Conservation (phyloP, 768 basidiomycete species). For the Pluteus cervinus region DNA sequence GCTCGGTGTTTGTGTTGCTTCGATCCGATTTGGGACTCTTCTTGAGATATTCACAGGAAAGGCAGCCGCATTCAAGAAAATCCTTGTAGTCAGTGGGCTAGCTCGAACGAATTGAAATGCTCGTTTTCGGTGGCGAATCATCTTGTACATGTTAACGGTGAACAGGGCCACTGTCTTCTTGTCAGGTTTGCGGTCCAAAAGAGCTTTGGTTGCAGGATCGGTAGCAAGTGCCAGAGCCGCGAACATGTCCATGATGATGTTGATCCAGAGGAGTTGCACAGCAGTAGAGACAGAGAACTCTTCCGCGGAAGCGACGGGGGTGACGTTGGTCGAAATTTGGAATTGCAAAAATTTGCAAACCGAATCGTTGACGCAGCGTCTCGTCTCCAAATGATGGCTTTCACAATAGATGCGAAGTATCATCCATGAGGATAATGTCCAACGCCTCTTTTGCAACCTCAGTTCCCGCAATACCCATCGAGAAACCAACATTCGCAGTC, state of each 20-base stretch:
- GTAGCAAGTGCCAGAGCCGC: constrained; percentile 97
- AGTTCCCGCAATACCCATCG: constrained; percentile 94
- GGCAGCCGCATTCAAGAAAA: constrained; percentile 90
- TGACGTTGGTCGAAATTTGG: constrained; percentile 88
- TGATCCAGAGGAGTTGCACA: constrained; percentile 97
- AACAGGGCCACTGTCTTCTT: constrained; percentile 85
- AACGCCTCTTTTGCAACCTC: constrained; percentile 99
- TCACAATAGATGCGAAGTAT: constrained; percentile 95
- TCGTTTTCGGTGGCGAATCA: too few species aligned
- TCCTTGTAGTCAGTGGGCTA: constrained; percentile 72
- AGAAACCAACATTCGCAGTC: constrained; percentile 94
- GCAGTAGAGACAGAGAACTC: constrained; percentile 89
- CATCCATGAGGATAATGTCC: constrained; percentile 97
- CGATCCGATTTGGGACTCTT: constrained; percentile 37
- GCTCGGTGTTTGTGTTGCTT: constrained; percentile 61
- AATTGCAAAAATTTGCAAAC: constrained; percentile 98
- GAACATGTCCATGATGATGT: constrained; percentile 98
- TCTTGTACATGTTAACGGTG: constrained; percentile 93
- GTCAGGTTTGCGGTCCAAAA: constrained; percentile 89
- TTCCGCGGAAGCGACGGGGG: constrained; percentile 74
- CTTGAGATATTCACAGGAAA: constrained; percentile 84
- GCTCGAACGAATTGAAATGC: constrained; percentile 84
- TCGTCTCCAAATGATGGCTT: constrained; percentile 98
- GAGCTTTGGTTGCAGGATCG: constrained; percentile 78
- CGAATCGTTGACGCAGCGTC: constrained; percentile 97